Percentiles rank a stretch among this genome's conserved stretches.
These are phyloP conservation scores for Austropuccinia psidii DNA, from an alignment of 1,284 basidiomycete genomes.

Conservation along the genomic window DNA sequence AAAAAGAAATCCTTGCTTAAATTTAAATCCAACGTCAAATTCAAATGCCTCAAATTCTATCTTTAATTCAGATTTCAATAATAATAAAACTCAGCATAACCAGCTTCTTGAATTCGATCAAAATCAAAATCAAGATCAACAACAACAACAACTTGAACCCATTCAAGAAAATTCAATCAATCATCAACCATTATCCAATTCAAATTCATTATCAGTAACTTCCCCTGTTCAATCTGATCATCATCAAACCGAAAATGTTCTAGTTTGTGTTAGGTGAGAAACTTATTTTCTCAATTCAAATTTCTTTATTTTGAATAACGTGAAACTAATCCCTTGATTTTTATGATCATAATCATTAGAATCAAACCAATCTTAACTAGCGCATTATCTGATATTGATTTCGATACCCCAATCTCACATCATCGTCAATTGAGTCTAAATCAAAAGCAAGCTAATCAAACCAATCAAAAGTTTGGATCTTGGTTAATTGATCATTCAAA, in stretches of 20 bases:
- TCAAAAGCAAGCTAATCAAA: slow-evolving; percentile 39
- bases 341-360: background rate
- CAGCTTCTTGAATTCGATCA: no score
- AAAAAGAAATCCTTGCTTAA: no score
- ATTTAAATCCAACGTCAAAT: no score
- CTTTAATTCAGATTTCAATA: no score
- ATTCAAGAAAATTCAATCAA: background rate
- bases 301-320: background rate
- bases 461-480: slow-evolving; percentile 18
- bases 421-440: background rate
- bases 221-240: slow-evolving; percentile 4
- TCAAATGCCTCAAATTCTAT: no score
- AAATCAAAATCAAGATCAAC: no score
- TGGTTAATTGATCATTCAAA: slow-evolving; percentile 16
- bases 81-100: no score
- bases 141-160: background rate
- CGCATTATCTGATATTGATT: slow-evolving; percentile 32
- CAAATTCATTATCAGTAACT: no score
- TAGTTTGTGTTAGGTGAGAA: slow-evolving; percentile 33
- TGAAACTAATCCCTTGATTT: background rate
- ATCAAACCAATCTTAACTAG: slow-evolving; percentile 5
- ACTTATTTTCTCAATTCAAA: background rate
- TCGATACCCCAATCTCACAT: slow-evolving; percentile 22
- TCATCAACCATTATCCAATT: no score
- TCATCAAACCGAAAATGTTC: slow-evolving; percentile 25